A percentile compares a stretch with the other conserved stretches of the same genome.
Conservation (phyloP, 106 monocot species). For the Acorus calamus region DNA sequence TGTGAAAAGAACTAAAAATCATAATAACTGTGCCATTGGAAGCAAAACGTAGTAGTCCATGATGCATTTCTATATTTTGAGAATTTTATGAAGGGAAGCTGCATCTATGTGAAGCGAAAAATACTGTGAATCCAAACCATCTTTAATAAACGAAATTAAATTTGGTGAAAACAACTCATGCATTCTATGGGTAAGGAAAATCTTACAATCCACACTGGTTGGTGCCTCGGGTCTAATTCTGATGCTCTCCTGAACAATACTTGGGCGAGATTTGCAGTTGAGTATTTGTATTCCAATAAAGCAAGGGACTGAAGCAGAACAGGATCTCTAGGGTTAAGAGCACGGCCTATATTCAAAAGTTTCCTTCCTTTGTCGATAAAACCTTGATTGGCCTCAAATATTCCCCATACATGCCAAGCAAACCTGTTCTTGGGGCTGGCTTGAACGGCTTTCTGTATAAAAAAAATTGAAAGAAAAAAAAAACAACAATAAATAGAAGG, state of each 20-base stretch:
- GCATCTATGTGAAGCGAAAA: too few species aligned
- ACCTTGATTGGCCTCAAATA: slow-evolving; percentile 80
- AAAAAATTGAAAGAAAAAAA: not conserved
- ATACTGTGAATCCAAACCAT: not conserved
- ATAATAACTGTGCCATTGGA: too few species aligned
- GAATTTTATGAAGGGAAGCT: too few species aligned
- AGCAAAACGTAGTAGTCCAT: too few species aligned
- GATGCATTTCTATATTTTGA: too few species aligned
- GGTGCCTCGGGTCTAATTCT: slow-evolving; percentile 74
- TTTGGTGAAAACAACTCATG: not conserved
- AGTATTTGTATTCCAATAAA: slow-evolving; percentile 82
- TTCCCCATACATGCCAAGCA: slow-evolving; percentile 96
- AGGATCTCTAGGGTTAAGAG: slow-evolving; percentile 89
- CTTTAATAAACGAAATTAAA: slow-evolving; percentile 1
- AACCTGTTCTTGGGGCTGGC: slow-evolving; percentile 97
- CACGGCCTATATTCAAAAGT: slow-evolving; percentile 91
- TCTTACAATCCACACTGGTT: slow-evolving; percentile 93
- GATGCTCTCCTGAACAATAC: slow-evolving; percentile 78
- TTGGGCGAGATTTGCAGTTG: slow-evolving; percentile 73
- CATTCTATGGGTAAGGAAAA: not conserved
- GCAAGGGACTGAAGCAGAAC: slow-evolving; percentile 94
- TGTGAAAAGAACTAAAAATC: too few species aligned
- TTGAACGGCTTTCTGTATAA: slow-evolving; percentile 80
- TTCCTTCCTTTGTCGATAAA: slow-evolving; percentile 68
- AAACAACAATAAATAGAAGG: not conserved